Conservation (phyloP, 1,284 basidiomycete genomes). For the Cryptococcus wingfieldii region DNA sequence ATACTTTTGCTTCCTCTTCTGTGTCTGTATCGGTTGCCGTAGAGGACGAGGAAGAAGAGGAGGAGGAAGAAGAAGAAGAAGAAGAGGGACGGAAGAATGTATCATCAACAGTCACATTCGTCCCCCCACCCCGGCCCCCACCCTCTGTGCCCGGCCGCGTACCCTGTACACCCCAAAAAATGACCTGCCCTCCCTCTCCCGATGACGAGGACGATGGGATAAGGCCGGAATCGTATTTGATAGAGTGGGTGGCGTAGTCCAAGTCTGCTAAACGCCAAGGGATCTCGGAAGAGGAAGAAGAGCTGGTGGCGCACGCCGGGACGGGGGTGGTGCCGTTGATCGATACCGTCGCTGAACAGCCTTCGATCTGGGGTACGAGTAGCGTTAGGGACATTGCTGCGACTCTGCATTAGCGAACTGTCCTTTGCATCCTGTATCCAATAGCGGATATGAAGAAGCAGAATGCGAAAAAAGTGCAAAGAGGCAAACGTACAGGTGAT, state of each 20-base stretch:
- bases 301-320: slow-evolving; percentile 21
- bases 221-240: slow-evolving; percentile 19
- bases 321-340: slow-evolving; percentile 29
- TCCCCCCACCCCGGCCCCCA: slow-evolving; percentile 1
- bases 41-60: too few species aligned
- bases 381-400: slow-evolving; percentile 29
- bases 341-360: slow-evolving; percentile 27
- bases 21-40: too few species aligned
- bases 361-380: slow-evolving; percentile 23
- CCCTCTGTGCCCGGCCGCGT: slow-evolving; percentile 13
- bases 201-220: background rate
- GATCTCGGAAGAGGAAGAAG: slow-evolving; percentile 8
- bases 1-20: too few species aligned
- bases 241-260: slow-evolving; percentile 24
- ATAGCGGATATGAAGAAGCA: too few species aligned
- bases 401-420: too few species aligned
- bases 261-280: slow-evolving; percentile 28
- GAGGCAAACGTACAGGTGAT: slow-evolving; percentile 20
- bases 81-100: slow-evolving; percentile 1
- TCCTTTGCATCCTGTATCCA: too few species aligned
- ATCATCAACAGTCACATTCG: slow-evolving; percentile 32
- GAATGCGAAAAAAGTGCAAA: too few species aligned
- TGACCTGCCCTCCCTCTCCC: slow-evolving; percentile 15
- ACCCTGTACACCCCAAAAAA: slow-evolving; percentile 34
- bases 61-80: too few species aligned